These are phyloP conservation scores for grape (Vitis vinifera) DNA, from an alignment of 164 flowering plant species.

Conservation along the genomic window DNA sequence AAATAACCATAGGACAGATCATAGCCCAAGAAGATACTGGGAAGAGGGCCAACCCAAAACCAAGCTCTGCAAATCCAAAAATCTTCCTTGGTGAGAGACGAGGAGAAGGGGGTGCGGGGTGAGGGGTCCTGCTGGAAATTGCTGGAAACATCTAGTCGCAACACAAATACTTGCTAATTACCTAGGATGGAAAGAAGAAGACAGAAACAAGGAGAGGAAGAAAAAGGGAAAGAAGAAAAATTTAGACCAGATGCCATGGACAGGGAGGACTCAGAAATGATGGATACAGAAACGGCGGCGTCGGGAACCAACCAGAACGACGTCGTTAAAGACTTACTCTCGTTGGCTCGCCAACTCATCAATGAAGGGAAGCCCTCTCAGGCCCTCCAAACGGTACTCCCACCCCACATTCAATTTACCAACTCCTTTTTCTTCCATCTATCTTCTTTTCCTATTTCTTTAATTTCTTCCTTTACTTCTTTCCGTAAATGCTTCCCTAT, in stretches of 20 bases:
- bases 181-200: not conserved
- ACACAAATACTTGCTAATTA: not conserved
- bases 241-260: conserved; percentile 12
- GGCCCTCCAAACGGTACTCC: conserved; percentile 52
- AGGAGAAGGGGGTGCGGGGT: no score
- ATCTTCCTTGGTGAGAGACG: no score
- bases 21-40: no score
- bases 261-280: conserved; percentile 16
- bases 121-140: not conserved
- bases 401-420: not conserved
- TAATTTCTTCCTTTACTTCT: not conserved
- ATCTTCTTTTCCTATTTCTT: not conserved
- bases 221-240: not conserved
- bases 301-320: conserved; percentile 7
- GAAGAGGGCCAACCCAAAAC: no score
- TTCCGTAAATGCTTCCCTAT: not conserved
- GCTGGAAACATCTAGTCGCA: conserved; percentile 9
- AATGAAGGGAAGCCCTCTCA: conserved; percentile 44
- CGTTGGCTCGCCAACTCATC: conserved; percentile 41
- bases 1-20: no score
- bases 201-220: not conserved
- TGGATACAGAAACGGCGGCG: conserved; percentile 21
- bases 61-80: no score
- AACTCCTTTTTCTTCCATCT: not conserved
- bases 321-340: conserved; percentile 26